A percentile compares a stretch with the other conserved stretches of the same genome.
Conservation (phyloP, 257 asterid species). For the Cruciata laevipes region DNA sequence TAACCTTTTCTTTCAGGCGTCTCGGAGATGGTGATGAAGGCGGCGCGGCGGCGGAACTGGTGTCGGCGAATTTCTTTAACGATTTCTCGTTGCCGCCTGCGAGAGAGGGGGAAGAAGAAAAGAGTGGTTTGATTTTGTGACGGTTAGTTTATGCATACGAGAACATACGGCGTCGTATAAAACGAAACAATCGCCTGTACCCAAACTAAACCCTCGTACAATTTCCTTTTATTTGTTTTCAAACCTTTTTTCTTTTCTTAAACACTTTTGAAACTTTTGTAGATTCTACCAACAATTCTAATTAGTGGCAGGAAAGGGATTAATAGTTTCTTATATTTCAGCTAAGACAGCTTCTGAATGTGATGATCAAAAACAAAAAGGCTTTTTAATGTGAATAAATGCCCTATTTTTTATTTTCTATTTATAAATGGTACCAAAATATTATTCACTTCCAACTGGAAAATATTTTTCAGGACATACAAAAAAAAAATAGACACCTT, state of each 20-base stretch:
- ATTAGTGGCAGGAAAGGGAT: too few species aligned
- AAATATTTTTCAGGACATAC: too few species aligned
- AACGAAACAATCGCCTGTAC: not conserved
- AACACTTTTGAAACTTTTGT: not conserved
- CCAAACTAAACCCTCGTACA: not conserved
- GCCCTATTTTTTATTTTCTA: too few species aligned
- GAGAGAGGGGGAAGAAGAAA: not conserved
- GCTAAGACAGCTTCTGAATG: too few species aligned
- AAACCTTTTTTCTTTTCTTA: too few species aligned
- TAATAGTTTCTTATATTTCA: too few species aligned
- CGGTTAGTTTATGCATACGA: not conserved
- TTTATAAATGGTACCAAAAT: not conserved
- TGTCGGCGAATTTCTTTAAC: not conserved
- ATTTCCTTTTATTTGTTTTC: too few species aligned
- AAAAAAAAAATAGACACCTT: too few species aligned
- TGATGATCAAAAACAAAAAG: too few species aligned
- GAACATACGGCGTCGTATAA: slow-evolving; percentile 1
- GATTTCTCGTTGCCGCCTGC: slow-evolving; percentile 5
- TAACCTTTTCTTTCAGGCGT: not conserved
- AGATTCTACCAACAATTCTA: too few species aligned
- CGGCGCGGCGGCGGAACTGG: not conserved
- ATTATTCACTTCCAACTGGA: too few species aligned
- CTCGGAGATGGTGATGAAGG: not conserved
- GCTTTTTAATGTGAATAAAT: too few species aligned
- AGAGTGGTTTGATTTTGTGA: slow-evolving; percentile 4